Conservation (phyloP, 2,329 filamentous ascomycete genomes). For the Aplosporella prunicola region DNA sequence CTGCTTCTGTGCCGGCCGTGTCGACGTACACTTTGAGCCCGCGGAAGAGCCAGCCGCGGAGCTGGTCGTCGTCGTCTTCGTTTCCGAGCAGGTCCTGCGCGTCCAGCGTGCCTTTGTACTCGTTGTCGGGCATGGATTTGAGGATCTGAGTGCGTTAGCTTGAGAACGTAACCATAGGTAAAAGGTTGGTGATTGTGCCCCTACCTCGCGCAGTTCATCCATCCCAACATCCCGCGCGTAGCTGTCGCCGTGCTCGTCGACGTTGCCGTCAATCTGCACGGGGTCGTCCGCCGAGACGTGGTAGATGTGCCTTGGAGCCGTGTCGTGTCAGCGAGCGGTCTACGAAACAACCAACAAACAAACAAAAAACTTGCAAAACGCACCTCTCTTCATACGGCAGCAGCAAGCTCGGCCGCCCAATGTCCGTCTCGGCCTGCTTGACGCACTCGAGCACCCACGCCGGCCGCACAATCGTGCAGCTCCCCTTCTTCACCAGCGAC, state of each 20-base stretch:
- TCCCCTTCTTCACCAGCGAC: constrained; percentile 64
- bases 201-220: constrained; percentile 56
- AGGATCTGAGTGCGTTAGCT: no score
- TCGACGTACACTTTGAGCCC: constrained; percentile 19
- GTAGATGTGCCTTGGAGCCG: constrained; percentile 64
- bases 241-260: constrained; percentile 75
- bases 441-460: constrained; percentile 80
- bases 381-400: constrained; percentile 55
- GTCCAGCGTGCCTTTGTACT: constrained; percentile 13
- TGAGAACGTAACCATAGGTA: no score
- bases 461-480: constrained; percentile 65
- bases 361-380: constrained; percentile 16
- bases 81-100: constrained; percentile 13
- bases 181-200: no score
- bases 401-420: constrained; percentile 45
- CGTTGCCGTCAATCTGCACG: constrained; percentile 48
- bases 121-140: constrained; percentile 29
- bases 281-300: constrained; percentile 51
- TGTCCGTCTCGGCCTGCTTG: constrained; percentile 47
- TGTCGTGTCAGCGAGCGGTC: no score
- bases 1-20: constrained; percentile 12
- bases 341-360: no score
- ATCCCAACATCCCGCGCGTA: constrained; percentile 61
- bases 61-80: neutral
- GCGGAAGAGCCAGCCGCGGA: constrained; percentile 20